phyloP scores from a whole-genome alignment of 768 basidiomycete species.

The Hysterangium stoloniferum region DNA sequence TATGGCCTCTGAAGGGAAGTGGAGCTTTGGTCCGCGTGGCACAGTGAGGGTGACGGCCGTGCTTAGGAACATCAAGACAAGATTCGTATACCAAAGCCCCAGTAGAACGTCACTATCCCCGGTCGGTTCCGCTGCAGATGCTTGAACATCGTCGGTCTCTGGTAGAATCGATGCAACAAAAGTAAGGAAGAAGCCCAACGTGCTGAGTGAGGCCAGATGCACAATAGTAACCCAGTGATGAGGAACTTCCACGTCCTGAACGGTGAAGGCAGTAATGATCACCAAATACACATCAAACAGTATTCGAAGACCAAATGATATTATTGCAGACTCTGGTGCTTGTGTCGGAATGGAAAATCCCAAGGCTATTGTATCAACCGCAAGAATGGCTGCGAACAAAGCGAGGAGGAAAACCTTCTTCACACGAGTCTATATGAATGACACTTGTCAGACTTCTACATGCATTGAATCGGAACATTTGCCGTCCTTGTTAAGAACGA shows the following conservation, averaged over 20 bases:
- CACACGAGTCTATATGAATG: slow-evolving; percentile 41
- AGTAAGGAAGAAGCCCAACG: slow-evolving; percentile 39
- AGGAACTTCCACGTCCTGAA: slow-evolving; percentile 23
- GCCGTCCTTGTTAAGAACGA: not conserved
- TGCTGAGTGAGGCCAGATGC: slow-evolving; percentile 54
- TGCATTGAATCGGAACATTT: not conserved
- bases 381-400: slow-evolving; percentile 38
- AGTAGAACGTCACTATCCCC: slow-evolving; percentile 17
- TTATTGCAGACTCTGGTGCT: slow-evolving; percentile 21
- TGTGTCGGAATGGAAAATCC: slow-evolving; percentile 40
- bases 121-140: slow-evolving; percentile 19
- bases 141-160: slow-evolving; percentile 13
- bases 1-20: slow-evolving; percentile 65
- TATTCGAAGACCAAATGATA: slow-evolving; percentile 38
- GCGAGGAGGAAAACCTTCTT: slow-evolving; percentile 47
- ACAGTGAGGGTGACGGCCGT: slow-evolving; percentile 42
- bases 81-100: slow-evolving; percentile 43
- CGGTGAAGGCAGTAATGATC: slow-evolving; percentile 40
- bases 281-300: slow-evolving; percentile 55
- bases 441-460: not conserved
- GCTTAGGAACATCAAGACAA: slow-evolving; percentile 42
- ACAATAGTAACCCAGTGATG: slow-evolving; percentile 33
- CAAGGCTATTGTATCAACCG: slow-evolving; percentile 44
- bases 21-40: slow-evolving; percentile 65
- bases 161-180: slow-evolving; percentile 52